These are phyloP conservation scores for Pseudogymnoascus verrucosus DNA, from an alignment of 2,329 filamentous ascomycete species.

Conservation along the genomic window DNA sequence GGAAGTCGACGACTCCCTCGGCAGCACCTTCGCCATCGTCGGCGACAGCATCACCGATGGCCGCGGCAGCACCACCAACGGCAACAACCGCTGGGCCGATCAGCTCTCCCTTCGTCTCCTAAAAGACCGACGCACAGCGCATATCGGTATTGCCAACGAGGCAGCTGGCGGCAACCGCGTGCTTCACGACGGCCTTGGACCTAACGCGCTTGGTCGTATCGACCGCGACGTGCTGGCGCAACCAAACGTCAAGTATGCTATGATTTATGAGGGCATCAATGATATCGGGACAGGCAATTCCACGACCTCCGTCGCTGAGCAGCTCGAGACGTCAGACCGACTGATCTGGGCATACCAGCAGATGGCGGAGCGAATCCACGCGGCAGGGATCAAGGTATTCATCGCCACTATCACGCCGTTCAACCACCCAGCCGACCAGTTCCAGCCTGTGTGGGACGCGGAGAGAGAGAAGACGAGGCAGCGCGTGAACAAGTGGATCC, in stretches of 20 bases:
- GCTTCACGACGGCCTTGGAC: constrained; percentile 50
- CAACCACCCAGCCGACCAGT: constrained; percentile 30
- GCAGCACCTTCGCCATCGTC: constrained; percentile 44
- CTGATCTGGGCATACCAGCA: constrained; percentile 49
- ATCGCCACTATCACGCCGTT: constrained; percentile 54
- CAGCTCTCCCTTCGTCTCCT: constrained; percentile 39
- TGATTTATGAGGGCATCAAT: constrained; percentile 57
- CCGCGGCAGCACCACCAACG: constrained; percentile 49
- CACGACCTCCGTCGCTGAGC: constrained; percentile 32
- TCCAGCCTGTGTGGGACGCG: constrained; percentile 42
- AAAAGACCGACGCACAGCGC: constrained; percentile 28
- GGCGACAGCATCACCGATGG: constrained; percentile 64
- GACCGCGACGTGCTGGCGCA: constrained; percentile 54
- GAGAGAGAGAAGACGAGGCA: constrained; percentile 46
- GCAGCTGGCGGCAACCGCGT: constrained; percentile 57
- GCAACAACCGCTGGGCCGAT: constrained; percentile 46
- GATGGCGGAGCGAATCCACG: constrained; percentile 45
- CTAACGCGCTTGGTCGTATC: constrained; percentile 47
- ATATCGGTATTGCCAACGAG: constrained; percentile 48
- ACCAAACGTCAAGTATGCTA: constrained; percentile 43
- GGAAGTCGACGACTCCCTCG: constrained; percentile 41
- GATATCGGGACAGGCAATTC: constrained; percentile 47
- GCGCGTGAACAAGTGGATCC: constrained; percentile 51
- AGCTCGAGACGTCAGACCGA: constrained; percentile 37
- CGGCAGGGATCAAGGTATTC: constrained; percentile 45